Conservation (phyloP, 768 basidiomycete genomes). For the Boletus sp. region DNA sequence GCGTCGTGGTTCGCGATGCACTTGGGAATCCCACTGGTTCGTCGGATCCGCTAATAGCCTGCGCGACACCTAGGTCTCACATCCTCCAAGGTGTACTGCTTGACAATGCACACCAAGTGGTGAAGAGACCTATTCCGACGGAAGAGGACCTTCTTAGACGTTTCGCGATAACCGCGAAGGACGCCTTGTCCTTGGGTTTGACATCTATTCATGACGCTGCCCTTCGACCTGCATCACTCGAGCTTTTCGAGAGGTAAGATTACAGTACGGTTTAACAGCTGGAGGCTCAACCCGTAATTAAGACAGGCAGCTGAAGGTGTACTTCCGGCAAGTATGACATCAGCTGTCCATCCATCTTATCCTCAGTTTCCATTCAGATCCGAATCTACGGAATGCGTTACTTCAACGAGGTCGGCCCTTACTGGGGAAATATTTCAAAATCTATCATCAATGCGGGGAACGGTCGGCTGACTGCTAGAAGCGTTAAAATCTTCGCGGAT, state of each 20-base stretch:
- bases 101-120: constrained; percentile 82
- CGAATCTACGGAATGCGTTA: constrained; percentile 76
- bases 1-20: constrained; percentile 68
- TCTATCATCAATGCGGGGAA: constrained; percentile 57
- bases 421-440: constrained; percentile 67
- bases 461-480: constrained; percentile 64
- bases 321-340: constrained; percentile 51
- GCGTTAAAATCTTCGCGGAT: constrained; percentile 76
- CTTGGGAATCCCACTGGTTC: constrained; percentile 69
- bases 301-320: constrained; percentile 60
- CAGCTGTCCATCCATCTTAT: constrained; percentile 3
- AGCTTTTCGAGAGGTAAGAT: constrained; percentile 66
- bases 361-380: constrained; percentile 42
- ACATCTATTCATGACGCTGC: constrained; percentile 89
- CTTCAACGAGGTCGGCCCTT: constrained; percentile 61
- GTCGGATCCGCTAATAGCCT: constrained; percentile 5
- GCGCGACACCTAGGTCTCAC: constrained; percentile 3
- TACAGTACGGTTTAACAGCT: background rate
- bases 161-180: constrained; percentile 59
- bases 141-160: constrained; percentile 57
- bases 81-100: constrained; percentile 58
- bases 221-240: constrained; percentile 61
- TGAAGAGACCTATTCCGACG: constrained; percentile 61
- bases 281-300: constrained; percentile 1
- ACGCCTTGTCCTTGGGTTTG: constrained; percentile 69